phyloP scores from a whole-genome alignment of 345 rosid species.

The Eucalyptus marginata region DNA sequence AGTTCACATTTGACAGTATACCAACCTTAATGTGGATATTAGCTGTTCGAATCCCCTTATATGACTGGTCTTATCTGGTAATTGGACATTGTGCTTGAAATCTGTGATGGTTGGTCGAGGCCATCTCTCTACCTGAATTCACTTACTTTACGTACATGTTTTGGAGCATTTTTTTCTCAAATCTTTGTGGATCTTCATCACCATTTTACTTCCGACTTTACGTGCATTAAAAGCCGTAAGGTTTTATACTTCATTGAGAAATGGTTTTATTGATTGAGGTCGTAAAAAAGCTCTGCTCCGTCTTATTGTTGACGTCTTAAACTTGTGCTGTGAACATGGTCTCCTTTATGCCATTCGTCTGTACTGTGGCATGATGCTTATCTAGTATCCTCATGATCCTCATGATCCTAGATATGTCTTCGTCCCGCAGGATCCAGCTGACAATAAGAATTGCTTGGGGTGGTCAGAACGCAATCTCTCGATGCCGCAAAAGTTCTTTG shows the following conservation, averaged over 20 bases:
- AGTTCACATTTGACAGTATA: not conserved
- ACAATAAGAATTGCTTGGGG: not conserved
- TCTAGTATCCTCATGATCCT: not conserved
- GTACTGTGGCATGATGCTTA: not conserved
- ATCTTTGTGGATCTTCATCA: not conserved
- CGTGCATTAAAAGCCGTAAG: not conserved
- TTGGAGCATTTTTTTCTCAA: not conserved
- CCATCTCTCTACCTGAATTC: not conserved
- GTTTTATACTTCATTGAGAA: not conserved
- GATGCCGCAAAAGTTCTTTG: not conserved
- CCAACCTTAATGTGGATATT: not conserved
- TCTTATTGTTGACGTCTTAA: not conserved
- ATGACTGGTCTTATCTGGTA: not conserved
- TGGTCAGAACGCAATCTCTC: not conserved
- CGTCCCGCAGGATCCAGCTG: not conserved
- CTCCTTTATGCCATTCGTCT: not conserved
- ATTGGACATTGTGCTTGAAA: not conserved
- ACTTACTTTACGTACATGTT: not conserved
- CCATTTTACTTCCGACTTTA: not conserved
- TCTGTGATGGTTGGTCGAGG: not conserved
- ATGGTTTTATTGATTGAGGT: not conserved
- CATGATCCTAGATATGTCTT: not conserved
- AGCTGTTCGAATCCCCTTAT: not conserved
- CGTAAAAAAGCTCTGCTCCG: not conserved
- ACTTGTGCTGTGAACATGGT: not conserved